A percentile compares a stretch with the other conserved stretches of the same genome.
Conservation (phyloP, 257 asterid genomes). For the Thymus mandschuricus region DNA sequence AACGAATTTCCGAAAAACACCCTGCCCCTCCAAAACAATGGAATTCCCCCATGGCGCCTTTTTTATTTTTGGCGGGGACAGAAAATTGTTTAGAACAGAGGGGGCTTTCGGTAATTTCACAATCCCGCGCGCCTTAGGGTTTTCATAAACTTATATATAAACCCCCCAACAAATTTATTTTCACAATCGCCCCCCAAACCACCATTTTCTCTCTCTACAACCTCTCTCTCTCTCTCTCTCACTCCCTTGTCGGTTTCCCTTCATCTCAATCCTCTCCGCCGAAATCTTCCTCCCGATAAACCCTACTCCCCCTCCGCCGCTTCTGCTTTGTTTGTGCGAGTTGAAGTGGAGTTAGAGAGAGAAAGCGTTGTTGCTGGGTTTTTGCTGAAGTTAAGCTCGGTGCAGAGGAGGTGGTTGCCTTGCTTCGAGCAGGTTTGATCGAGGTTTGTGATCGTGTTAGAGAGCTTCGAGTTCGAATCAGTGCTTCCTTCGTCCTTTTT, state of each 20-base stretch:
- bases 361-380: neutral
- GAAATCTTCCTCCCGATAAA: constrained; percentile 26
- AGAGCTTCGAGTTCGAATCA: neutral
- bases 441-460: neutral
- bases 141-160: constrained; percentile 55
- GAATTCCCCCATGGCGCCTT: constrained; percentile 38
- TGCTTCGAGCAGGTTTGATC: constrained; percentile 20
- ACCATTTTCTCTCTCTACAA: constrained; percentile 34
- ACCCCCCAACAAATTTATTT: constrained; percentile 36
- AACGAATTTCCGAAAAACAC: constrained; percentile 34
- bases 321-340: neutral
- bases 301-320: constrained; percentile 24
- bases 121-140: constrained; percentile 73
- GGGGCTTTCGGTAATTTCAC: constrained; percentile 55
- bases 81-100: constrained; percentile 17
- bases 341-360: constrained; percentile 1
- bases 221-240: neutral
- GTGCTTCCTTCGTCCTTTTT: neutral
- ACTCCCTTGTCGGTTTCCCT: constrained; percentile 40
- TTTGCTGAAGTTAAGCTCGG: neutral
- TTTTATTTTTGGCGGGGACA: constrained; percentile 49
- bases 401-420: neutral
- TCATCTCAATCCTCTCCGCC: constrained; percentile 34
- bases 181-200: constrained; percentile 54
- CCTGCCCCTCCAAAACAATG: constrained; percentile 16